These are phyloP conservation scores for Botryosphaeria dothidea DNA, from an alignment of 2,329 filamentous ascomycete genomes.

Conservation along the genomic window DNA sequence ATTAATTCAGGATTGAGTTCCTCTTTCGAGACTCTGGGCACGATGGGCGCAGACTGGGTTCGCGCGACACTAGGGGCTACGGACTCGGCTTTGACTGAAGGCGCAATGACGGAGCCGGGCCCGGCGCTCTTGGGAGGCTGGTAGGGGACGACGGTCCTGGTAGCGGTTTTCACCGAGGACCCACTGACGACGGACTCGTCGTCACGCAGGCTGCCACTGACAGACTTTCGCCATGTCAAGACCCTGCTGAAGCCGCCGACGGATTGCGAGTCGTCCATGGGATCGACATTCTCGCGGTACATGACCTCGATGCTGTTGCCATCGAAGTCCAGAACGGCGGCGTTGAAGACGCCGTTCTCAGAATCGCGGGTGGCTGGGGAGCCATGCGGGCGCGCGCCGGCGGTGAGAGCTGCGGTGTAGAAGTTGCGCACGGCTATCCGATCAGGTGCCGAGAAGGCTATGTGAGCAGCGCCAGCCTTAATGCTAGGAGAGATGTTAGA, in stretches of 20 bases:
- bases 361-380: slow-evolving; percentile 56
- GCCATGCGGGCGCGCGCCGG: slow-evolving; percentile 61
- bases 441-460: slow-evolving; percentile 69
- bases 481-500: slow-evolving; percentile 29
- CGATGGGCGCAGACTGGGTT: slow-evolving; percentile 35
- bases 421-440: slow-evolving; percentile 69
- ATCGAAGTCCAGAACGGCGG: slow-evolving; percentile 72
- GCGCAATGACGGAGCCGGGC: slow-evolving; percentile 26
- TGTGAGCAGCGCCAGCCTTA: slow-evolving; percentile 58
- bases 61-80: slow-evolving; percentile 29
- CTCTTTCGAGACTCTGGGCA: slow-evolving; percentile 27
- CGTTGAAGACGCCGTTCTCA: slow-evolving; percentile 60
- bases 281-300: slow-evolving; percentile 51
- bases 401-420: slow-evolving; percentile 67
- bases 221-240: slow-evolving; percentile 39
- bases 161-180: slow-evolving; percentile 24
- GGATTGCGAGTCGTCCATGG: slow-evolving; percentile 32
- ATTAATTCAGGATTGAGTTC: slow-evolving; percentile 33
- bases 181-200: slow-evolving; percentile 21
- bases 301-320: slow-evolving; percentile 83
- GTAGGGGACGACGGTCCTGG: slow-evolving; percentile 21
- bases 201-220: slow-evolving; percentile 33
- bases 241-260: slow-evolving; percentile 47
- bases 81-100: slow-evolving; percentile 26
- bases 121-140: slow-evolving; percentile 13